Base-by-base conservation (phyloP, 768 basidiomycete genomes). In the Hygrophoropsis aurantiaca region DNA sequence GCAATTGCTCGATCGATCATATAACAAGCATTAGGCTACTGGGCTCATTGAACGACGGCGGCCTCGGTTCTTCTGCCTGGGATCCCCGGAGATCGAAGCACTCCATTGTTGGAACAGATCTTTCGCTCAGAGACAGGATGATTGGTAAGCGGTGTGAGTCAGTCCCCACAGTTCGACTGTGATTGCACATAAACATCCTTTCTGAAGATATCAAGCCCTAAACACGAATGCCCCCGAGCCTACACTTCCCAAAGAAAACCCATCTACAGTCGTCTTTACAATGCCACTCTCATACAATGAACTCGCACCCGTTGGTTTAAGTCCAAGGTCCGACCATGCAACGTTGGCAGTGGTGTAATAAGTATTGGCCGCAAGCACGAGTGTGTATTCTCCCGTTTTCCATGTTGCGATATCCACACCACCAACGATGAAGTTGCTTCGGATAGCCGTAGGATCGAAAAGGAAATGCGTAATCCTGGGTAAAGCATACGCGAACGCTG, bases 331-430 rank as follows among this genome's bases (percentile, higher is more conserved):
- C 0, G 47, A 20, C 42, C 77, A 62, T 1, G 37, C 34, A 5
- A 81, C 58, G 0, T 58, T 65, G 30, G 60, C 58, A 4, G 60
- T 51, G 21, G 67, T 58, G 33, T 78, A 72, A 33, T 78, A 68
- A 55, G 75, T 74, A 57, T 84, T 84, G 1, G 74, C 67, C 8
- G 72, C 79, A 2, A 82, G 65, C 11, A 79, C 67, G 30, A 83
- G 69, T 0, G 74, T 78, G 21, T 71, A 53, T 3, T 26, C 21
- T 0, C 62, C 68, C 1, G 73, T 49, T 2, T 62, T 69, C 82
- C 82, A 83, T 23, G 77, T 55, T 4, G 78, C 77, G n/a, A 77
- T 58, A 18, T 82, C 82, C 10, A 75, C 69, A 0, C 72, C 66
- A 6, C 69, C 51, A 0, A 68, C 42, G 3, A 73, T 71, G 24